Base-by-base conservation (phyloP, 2,329 filamentous ascomycete genomes). In the Magnaporthiopsis incrustans region DNA sequence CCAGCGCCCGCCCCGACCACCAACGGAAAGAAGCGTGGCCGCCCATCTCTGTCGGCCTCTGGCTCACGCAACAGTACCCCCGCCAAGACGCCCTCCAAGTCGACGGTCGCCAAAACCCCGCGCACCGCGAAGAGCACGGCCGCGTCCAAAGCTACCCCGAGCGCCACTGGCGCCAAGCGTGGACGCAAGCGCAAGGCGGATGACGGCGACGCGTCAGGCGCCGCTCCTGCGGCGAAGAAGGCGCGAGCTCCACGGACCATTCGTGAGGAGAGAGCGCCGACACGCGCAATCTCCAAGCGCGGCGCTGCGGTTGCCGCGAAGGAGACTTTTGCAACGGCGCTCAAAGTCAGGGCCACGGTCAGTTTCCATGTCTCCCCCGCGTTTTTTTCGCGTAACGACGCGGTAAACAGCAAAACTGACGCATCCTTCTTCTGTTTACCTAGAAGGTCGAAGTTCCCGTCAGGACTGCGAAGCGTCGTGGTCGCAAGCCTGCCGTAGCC, bases 141-240 rank as follows among this genome's bases (percentile, higher is more conserved):
- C 38, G 7, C 58, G 4, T 11, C 61, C 30, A 44, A 30, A 35
- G 35, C 65, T 1, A 32, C 63, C 15, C 30, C 57, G 18, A 35
- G 15, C 11, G 62, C 61, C 2, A 35, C 57, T 5, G 59, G 38
- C 18, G 18, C 57, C 26, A 56, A 30, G 56, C 44, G 18, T 53
- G 44, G 44, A 14, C 44, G 44, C 2, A 73, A 72, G 69, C 71
- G 71, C 65, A 71, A 70, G 67, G 67, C 69, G 1, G 64, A 68
- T 7, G 59, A 63, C 22, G 61, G 62, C 58, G 27, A 61, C 22
- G 64, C 64, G 26, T 6, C 59, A 10, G 66, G 66, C 25, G 56
- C 64, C 1, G 65, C 67, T 15, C 57, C 67, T 4, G 64, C 62
- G 2, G 59, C 66, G 15, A 68, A 68, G 50, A 66, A 63, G 18